phyloP scores from a whole-genome alignment of 805 yeast species.

The Jamesozyma spencerorum region DNA sequence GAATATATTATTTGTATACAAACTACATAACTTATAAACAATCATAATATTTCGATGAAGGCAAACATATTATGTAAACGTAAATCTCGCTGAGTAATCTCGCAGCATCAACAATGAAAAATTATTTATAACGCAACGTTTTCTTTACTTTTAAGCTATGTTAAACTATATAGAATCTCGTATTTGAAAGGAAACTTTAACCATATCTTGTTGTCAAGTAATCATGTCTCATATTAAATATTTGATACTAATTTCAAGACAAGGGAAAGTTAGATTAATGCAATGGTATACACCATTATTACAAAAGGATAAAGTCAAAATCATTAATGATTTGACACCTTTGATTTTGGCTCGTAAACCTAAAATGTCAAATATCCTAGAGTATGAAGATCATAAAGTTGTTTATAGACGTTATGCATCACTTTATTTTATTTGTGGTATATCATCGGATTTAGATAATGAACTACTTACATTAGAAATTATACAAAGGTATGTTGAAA shows the following conservation, averaged over 20 bases:
- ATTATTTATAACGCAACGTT: no score
- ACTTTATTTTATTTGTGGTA: constrained; percentile 79
- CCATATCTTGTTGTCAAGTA: no score
- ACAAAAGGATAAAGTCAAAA: constrained; percentile 78
- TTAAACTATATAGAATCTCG: no score
- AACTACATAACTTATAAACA: no score
- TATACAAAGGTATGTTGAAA: constrained; percentile 89
- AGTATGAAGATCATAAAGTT: constrained; percentile 65
- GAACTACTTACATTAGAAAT: constrained; percentile 79
- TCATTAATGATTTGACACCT: constrained; percentile 79
- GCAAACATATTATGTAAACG: no score
- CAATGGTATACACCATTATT: constrained; percentile 85
- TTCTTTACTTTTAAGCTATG: no score
- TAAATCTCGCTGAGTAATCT: no score
- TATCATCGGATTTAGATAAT: constrained; percentile 46
- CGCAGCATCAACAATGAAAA: not conserved
- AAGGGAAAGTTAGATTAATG: constrained; percentile 86
- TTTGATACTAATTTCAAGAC: constrained; percentile 75
- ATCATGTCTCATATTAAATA: constrained; percentile 48
- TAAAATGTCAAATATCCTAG: constrained; percentile 91
- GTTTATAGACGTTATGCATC: constrained; percentile 92
- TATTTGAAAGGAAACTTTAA: no score
- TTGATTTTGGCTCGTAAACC: constrained; percentile 76
- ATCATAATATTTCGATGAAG: no score
- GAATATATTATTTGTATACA: no score